Conservation (phyloP, 345 rosid species). For the Lumnitzera littorea region DNA sequence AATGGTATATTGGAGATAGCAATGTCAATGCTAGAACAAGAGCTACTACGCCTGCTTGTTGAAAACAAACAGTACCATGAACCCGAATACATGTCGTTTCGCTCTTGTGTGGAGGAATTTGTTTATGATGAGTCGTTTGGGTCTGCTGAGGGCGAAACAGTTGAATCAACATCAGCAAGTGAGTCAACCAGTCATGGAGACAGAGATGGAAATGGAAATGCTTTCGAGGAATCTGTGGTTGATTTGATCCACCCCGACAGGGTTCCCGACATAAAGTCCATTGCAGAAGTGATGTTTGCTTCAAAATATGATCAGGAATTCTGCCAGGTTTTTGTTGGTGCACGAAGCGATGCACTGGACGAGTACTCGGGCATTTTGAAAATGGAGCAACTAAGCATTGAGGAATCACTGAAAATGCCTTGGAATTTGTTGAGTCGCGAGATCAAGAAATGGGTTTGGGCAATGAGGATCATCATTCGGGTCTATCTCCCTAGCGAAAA, state of each 20-base stretch:
- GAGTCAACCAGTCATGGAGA: neutral
- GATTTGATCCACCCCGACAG: conserved; percentile 45
- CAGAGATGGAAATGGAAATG: conserved; percentile 11
- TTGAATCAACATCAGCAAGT: conserved; percentile 4
- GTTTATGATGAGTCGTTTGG: conserved; percentile 51
- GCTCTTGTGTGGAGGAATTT: conserved; percentile 25
- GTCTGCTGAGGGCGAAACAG: conserved; percentile 45
- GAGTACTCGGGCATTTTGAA: conserved; percentile 45
- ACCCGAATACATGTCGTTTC: conserved; percentile 30
- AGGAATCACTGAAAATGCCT: conserved; percentile 44
- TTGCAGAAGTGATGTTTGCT: conserved; percentile 63
- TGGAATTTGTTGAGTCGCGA: conserved; percentile 40
- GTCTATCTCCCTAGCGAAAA: conserved; percentile 57
- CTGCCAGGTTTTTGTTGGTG: conserved; percentile 36
- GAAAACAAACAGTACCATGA: conserved; percentile 29
- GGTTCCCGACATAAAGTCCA: conserved; percentile 48
- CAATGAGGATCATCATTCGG: conserved; percentile 38
- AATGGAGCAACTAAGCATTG: conserved; percentile 46
- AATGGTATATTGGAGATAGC: conserved; percentile 41
- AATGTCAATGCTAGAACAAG: conserved; percentile 75
- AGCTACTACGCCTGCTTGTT: conserved; percentile 49
- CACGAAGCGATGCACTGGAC: conserved; percentile 45
- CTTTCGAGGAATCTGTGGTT: conserved; percentile 15
- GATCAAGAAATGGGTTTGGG: conserved; percentile 67
- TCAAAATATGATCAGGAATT: conserved; percentile 46